These are phyloP conservation scores for Zanthoxylum bungeanum DNA, from an alignment of 345 rosid genomes.

Conservation along the genomic window DNA sequence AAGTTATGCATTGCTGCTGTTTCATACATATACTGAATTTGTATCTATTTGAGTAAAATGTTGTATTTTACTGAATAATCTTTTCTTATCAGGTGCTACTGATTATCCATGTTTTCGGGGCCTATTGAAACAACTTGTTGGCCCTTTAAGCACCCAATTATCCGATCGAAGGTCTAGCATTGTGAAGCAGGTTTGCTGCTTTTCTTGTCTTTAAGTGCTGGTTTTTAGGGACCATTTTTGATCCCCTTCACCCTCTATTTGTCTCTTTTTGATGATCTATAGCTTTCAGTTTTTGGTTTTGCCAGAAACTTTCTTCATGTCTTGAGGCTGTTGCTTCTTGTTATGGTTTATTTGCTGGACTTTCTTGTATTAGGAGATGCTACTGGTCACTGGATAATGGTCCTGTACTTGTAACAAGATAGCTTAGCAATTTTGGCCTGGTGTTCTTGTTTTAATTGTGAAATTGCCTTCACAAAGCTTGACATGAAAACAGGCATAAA, in stretches of 20 bases:
- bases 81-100: constrained; percentile 65
- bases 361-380: background rate
- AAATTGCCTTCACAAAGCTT: background rate
- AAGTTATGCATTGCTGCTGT: background rate
- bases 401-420: background rate
- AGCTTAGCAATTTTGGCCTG: background rate
- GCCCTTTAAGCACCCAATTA: constrained; percentile 79
- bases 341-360: background rate
- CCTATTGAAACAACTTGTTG: constrained; percentile 88
- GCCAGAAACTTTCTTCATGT: background rate
- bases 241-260: background rate
- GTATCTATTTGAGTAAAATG: background rate
- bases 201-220: constrained; percentile 10
- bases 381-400: background rate
- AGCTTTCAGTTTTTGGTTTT: background rate
- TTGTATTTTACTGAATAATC: constrained; percentile 3
- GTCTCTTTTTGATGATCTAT: background rate
- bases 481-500: background rate
- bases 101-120: constrained; percentile 85
- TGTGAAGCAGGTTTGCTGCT: constrained; percentile 78
- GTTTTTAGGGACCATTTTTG: background rate
- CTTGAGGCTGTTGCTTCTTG: background rate
- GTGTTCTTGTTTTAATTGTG: background rate
- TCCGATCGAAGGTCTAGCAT: constrained; percentile 94
- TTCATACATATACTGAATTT: background rate